These are phyloP conservation scores for Lenzites betulinus DNA, from an alignment of 768 basidiomycete species.

Conservation along the genomic window DNA sequence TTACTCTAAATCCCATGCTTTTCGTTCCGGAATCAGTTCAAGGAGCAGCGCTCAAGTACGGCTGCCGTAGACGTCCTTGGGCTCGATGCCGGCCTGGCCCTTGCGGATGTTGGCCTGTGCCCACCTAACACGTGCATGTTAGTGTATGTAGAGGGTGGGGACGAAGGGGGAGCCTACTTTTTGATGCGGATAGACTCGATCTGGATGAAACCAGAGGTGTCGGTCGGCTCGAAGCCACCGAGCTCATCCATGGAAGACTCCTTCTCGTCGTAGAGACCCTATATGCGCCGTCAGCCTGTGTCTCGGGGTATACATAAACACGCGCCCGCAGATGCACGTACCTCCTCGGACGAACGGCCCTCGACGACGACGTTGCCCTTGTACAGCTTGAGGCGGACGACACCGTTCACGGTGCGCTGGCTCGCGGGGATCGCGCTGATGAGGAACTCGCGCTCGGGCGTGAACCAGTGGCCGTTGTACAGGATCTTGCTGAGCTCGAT, in stretches of 20 bases:
- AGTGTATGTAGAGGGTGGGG: background rate
- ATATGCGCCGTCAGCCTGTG: background rate
- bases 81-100: constrained; percentile 45
- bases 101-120: constrained; percentile 84
- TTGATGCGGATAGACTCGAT: constrained; percentile 98
- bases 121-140: constrained; percentile 54
- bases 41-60: constrained; percentile 9
- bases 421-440: constrained; percentile 88
- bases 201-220: constrained; percentile 94
- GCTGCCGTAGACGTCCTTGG: constrained; percentile 24
- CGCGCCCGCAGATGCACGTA: constrained; percentile 32
- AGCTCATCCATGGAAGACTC: constrained; percentile 99
- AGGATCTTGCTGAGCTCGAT: constrained; percentile 86
- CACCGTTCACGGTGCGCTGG: constrained; percentile 95
- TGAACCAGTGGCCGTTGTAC: constrained; percentile 99
- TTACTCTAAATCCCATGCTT: too few relatives aligned
- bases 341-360: constrained; percentile 87
- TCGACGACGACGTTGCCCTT: constrained; percentile 96
- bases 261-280: constrained; percentile 94
- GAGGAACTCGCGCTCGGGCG: constrained; percentile 97
- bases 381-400: constrained; percentile 88
- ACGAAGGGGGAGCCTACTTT: constrained; percentile 59
- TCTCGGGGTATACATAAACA: too few relatives aligned
- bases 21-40: too few relatives aligned
- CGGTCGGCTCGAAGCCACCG: constrained; percentile 95